Conservation (phyloP, 2,329 filamentous ascomycete genomes). For the Arthrobotrys pseudoclavata region DNA sequence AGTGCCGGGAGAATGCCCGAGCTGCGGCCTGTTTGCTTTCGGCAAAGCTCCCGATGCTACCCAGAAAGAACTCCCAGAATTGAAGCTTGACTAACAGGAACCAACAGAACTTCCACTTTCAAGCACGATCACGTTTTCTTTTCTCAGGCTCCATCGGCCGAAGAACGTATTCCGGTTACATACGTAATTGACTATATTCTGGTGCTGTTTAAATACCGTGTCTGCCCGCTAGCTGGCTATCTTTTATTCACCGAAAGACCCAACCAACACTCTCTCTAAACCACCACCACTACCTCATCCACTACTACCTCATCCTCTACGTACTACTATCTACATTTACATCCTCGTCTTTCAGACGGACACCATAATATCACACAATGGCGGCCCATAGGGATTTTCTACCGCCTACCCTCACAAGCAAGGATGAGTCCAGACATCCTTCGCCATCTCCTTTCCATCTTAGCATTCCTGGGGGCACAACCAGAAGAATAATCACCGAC, state of each 20-base stretch:
- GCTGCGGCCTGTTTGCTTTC: constrained; percentile 56
- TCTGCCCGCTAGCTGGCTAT: background rate
- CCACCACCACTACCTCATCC: background rate
- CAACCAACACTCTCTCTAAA: background rate
- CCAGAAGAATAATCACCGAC: constrained; percentile 79
- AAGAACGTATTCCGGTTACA: constrained; percentile 30
- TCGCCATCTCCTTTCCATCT: constrained; percentile 54
- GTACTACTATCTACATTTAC: background rate
- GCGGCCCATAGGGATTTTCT: constrained; percentile 47
- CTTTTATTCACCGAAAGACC: background rate
- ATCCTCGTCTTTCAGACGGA: background rate
- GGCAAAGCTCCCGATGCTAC: constrained; percentile 58
- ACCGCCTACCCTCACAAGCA: constrained; percentile 57
- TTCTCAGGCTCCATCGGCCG: constrained; percentile 40
- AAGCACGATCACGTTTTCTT: constrained; percentile 35
- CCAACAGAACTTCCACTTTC: constrained; percentile 50
- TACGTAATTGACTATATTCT: constrained; percentile 9
- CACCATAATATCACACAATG: constrained; percentile 29
- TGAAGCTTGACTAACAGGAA: background rate
- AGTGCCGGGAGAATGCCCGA: constrained; percentile 23
- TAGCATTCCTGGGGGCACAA: constrained; percentile 69
- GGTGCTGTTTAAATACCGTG: constrained; percentile 37
- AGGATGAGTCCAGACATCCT: constrained; percentile 57
- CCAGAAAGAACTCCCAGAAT: background rate
- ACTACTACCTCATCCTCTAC: background rate